Conservation (phyloP, 495 filamentous ascomycete species). For the Rostrohypoxylon terebratum region DNA sequence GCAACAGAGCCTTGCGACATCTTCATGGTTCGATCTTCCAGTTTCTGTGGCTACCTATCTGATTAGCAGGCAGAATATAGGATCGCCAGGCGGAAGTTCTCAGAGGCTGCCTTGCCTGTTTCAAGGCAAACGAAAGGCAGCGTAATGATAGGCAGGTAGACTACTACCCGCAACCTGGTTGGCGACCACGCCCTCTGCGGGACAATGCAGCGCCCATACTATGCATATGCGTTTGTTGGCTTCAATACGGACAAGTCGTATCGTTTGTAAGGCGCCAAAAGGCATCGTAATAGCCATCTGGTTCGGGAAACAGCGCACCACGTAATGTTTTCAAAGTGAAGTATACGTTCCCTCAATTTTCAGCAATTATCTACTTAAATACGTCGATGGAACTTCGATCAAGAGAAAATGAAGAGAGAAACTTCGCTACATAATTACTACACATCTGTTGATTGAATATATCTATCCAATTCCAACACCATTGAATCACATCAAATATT, state of each 20-base stretch:
- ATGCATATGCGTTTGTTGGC: background rate
- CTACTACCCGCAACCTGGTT: conserved; percentile 4
- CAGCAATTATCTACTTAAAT: background rate
- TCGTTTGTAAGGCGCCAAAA: conserved; percentile 10
- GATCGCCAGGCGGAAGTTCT: background rate
- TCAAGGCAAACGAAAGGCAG: background rate
- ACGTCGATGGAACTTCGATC: background rate
- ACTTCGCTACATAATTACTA: background rate
- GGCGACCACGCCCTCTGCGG: background rate
- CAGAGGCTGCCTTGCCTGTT: conserved; percentile 25
- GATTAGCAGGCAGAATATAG: background rate
- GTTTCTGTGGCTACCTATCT: no score
- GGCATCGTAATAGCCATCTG: background rate
- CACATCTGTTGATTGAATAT: background rate
- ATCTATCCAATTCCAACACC: background rate
- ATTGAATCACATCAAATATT: background rate
- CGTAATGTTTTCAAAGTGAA: background rate
- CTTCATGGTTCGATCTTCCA: background rate
- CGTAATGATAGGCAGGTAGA: background rate
- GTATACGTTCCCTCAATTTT: background rate
- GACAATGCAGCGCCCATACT: conserved; percentile 1
- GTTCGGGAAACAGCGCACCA: background rate
- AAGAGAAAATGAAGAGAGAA: background rate
- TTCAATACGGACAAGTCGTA: conserved; percentile 21
- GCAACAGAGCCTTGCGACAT: conserved; percentile 6